These are phyloP conservation scores for Pseudogymnoascus sp. DNA, from an alignment of 2,329 filamentous ascomycete genomes.

Conservation along the genomic window DNA sequence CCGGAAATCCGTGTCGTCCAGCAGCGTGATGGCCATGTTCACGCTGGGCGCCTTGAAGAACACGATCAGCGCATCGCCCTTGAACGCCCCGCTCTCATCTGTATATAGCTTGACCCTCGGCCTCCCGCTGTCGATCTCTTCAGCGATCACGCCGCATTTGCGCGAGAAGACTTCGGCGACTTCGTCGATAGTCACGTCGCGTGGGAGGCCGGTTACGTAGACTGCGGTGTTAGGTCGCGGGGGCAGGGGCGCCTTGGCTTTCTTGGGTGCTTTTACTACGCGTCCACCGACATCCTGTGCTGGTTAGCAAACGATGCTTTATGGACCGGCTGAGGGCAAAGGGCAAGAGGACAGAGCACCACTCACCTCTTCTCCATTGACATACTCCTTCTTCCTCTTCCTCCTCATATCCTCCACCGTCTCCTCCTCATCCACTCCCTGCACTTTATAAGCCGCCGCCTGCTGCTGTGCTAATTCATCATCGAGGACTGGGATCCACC, in stretches of 20 bases:
- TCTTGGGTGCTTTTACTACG: conserved; percentile 28
- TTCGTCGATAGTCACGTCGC: conserved; percentile 71
- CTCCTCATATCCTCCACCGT: conserved; percentile 37
- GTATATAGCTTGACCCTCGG: conserved; percentile 91
- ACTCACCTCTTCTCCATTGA: conserved; percentile 43
- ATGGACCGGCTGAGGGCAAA: background rate
- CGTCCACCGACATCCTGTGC: conserved; percentile 25
- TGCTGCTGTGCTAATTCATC: conserved; percentile 54
- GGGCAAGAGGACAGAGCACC: background rate
- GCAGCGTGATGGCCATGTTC: conserved; percentile 69
- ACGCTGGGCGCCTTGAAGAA: conserved; percentile 97
- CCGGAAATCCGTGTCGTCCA: conserved; percentile 77
- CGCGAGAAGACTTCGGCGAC: conserved; percentile 74
- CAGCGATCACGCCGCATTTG: conserved; percentile 84
- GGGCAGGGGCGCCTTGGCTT: conserved; percentile 27
- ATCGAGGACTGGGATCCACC: conserved; percentile 68
- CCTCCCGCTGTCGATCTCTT: conserved; percentile 81
- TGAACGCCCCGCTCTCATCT: conserved; percentile 75
- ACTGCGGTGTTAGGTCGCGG: conserved; percentile 73
- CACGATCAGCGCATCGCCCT: conserved; percentile 85
- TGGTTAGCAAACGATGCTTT: conserved; percentile 11
- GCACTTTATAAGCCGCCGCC: conserved; percentile 51
- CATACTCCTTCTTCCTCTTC: conserved; percentile 46
- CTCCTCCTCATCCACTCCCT: conserved; percentile 51
- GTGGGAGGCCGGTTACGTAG: conserved; percentile 82